Conservation (phyloP, 2,329 filamentous ascomycete genomes). For the Colletotrichum spaethianum region DNA sequence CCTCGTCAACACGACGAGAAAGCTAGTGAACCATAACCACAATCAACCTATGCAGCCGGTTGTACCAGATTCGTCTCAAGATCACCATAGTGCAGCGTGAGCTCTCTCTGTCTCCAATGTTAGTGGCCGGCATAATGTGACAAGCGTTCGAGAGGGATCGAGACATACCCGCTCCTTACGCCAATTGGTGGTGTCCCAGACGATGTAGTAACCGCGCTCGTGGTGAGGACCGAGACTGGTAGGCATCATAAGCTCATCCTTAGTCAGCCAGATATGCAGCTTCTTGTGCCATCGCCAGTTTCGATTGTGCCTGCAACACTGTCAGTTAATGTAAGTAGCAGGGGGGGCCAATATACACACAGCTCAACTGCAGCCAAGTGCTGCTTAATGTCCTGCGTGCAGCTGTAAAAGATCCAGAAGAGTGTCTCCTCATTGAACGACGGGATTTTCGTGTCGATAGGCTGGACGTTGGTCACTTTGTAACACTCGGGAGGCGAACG, state of each 20-base stretch:
- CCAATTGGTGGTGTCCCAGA: slow-evolving; percentile 76
- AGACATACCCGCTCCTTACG: slow-evolving; percentile 72
- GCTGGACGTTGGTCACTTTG: slow-evolving; percentile 75
- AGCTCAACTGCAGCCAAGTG: slow-evolving; percentile 74
- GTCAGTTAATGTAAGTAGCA: neutral
- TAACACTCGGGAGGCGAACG: slow-evolving; percentile 77
- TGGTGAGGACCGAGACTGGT: slow-evolving; percentile 70
- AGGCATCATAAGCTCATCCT: slow-evolving; percentile 76
- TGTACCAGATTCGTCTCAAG: slow-evolving; percentile 63
- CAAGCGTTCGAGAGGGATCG: neutral
- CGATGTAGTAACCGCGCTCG: slow-evolving; percentile 76
- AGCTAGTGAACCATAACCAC: slow-evolving; percentile 24
- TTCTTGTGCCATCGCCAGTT: slow-evolving; percentile 81
- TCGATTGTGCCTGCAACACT: slow-evolving; percentile 65
- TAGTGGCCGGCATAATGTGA: slow-evolving; percentile 36
- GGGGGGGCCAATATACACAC: slow-evolving; percentile 57
- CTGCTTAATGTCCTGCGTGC: slow-evolving; percentile 74
- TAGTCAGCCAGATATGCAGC: slow-evolving; percentile 76
- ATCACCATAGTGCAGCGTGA: slow-evolving; percentile 74
- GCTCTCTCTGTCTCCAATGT: slow-evolving; percentile 63
- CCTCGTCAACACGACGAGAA: slow-evolving; percentile 29
- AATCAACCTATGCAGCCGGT: slow-evolving; percentile 27
- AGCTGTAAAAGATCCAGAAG: slow-evolving; percentile 80
- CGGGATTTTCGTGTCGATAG: slow-evolving; percentile 75
- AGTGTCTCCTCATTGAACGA: slow-evolving; percentile 79